These are phyloP conservation scores for Lignosus rhinocerotis DNA, from an alignment of 1,284 basidiomycete species.

Conservation along the genomic window DNA sequence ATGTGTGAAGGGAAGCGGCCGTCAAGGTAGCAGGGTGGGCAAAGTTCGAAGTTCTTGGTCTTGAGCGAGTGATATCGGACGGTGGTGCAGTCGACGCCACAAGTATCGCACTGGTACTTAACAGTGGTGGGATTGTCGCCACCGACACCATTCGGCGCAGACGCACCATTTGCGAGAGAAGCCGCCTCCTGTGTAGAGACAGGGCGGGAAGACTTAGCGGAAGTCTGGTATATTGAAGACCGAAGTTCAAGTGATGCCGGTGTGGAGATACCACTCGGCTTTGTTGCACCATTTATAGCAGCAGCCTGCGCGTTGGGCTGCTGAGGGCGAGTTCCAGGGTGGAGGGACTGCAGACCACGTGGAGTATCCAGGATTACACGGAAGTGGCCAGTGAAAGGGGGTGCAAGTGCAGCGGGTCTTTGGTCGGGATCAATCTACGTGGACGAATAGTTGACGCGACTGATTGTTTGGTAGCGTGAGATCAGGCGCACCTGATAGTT, in stretches of 20 bases:
- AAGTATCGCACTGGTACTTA: slow-evolving; percentile 88
- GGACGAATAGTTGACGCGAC: slow-evolving; percentile 16
- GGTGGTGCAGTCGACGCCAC: slow-evolving; percentile 89
- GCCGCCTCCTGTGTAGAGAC: slow-evolving; percentile 67
- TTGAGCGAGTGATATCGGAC: slow-evolving; percentile 93
- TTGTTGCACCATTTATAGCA: slow-evolving; percentile 52
- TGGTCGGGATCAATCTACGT: slow-evolving; percentile 94
- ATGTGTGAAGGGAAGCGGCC: slow-evolving; percentile 95
- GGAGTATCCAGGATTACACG: slow-evolving; percentile 97
- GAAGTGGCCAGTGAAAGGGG: slow-evolving; percentile 99
- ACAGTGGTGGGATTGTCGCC: slow-evolving; percentile 39
- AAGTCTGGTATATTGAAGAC: slow-evolving; percentile 86
- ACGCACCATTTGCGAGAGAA: slow-evolving; percentile 58
- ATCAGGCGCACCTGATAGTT: slow-evolving; percentile 88
- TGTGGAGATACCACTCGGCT: slow-evolving; percentile 43
- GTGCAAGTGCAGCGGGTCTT: slow-evolving; percentile 90
- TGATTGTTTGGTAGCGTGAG: not conserved
- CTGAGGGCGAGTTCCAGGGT: slow-evolving; percentile 80
- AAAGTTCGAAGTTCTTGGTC: slow-evolving; percentile 88
- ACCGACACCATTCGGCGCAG: slow-evolving; percentile 46
- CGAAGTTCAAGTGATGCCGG: slow-evolving; percentile 85
- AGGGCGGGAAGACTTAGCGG: slow-evolving; percentile 75
- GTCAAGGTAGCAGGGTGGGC: slow-evolving; percentile 90
- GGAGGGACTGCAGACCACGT: slow-evolving; percentile 91
- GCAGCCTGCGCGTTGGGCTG: slow-evolving; percentile 42